Evolutionary conservation across 306 rosid genomes (phyloP).

Genomic region (Lithocarpus polystachyus): DNA sequence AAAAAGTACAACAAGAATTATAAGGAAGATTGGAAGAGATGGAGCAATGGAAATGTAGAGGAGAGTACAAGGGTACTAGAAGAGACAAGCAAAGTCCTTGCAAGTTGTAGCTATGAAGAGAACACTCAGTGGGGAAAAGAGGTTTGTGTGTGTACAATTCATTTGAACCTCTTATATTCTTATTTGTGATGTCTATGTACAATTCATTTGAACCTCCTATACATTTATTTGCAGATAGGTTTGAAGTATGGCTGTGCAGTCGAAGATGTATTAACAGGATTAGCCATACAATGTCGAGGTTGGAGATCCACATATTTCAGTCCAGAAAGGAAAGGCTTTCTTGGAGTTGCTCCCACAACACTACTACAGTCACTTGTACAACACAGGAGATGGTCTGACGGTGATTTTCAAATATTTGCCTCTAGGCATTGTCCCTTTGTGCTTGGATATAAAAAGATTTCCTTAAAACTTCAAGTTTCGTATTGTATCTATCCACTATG

Average conservation of each 20-base stretch:
- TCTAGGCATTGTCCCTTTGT: not conserved
- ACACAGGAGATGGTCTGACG: not conserved
- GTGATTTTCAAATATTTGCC: not conserved
- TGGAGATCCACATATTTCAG: slow-evolving; percentile 14
- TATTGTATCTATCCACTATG: not conserved
- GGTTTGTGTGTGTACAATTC: not conserved
- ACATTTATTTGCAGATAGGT: slow-evolving; percentile 1
- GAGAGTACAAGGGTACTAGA: not conserved
- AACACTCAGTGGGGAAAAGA: not conserved
- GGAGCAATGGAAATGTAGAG: not conserved
- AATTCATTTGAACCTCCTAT: no score
- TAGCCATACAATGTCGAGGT: slow-evolving; percentile 16
- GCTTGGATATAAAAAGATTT: not conserved
- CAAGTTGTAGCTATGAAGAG: not conserved
- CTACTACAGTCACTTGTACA: slow-evolving; percentile 3
- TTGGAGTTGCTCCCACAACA: not conserved
- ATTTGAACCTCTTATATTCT: no score
- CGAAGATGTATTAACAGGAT: slow-evolving; percentile 17
- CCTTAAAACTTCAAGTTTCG: not conserved
- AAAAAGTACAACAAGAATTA: not conserved
- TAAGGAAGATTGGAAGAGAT: not conserved
- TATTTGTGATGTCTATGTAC: not conserved
- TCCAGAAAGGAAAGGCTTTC: slow-evolving; percentile 8
- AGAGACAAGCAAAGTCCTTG: not conserved
- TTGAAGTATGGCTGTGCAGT: slow-evolving; percentile 19